These are phyloP conservation scores for Cardamine occulta DNA, from an alignment of 345 rosid species.

Conservation along the genomic window DNA sequence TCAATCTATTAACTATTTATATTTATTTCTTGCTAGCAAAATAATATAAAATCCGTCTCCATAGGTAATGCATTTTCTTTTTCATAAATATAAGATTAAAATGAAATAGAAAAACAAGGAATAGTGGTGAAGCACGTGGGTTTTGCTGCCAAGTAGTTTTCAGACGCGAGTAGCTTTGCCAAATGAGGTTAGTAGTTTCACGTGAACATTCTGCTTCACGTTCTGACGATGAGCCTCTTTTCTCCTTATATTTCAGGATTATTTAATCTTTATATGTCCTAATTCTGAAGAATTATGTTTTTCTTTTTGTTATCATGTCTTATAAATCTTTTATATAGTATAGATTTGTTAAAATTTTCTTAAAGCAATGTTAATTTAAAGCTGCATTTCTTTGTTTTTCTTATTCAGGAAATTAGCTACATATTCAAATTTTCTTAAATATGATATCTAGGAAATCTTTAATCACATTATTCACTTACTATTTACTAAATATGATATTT, in stretches of 20 bases:
- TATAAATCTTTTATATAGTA: not conserved
- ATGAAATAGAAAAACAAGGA: not conserved
- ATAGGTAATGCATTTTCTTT: not conserved
- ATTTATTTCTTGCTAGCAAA: not conserved
- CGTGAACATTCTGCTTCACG: conserved; percentile 41
- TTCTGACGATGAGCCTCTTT: conserved; percentile 23
- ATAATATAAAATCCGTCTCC: conserved; percentile 2
- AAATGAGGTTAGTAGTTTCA: conserved; percentile 28
- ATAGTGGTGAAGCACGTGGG: conserved; percentile 28
- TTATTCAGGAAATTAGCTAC: not conserved
- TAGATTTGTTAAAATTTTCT: not conserved
- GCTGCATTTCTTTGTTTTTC: not conserved
- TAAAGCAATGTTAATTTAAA: not conserved
- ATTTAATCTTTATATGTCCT: not conserved
- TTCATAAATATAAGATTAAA: not conserved
- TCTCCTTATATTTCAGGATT: conserved; percentile 11
- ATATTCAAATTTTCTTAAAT: not conserved
- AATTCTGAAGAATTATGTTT: not conserved
- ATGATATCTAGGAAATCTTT: not conserved
- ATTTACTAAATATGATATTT: not conserved
- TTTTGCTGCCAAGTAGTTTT: conserved; percentile 26
- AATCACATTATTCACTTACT: conserved; percentile 2
- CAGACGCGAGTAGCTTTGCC: conserved; percentile 31
- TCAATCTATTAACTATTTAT: not conserved
- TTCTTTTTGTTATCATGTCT: not conserved